Base-by-base conservation (phyloP, 1,284 basidiomycete genomes). In the Phylloboletellus chloephorus region DNA sequence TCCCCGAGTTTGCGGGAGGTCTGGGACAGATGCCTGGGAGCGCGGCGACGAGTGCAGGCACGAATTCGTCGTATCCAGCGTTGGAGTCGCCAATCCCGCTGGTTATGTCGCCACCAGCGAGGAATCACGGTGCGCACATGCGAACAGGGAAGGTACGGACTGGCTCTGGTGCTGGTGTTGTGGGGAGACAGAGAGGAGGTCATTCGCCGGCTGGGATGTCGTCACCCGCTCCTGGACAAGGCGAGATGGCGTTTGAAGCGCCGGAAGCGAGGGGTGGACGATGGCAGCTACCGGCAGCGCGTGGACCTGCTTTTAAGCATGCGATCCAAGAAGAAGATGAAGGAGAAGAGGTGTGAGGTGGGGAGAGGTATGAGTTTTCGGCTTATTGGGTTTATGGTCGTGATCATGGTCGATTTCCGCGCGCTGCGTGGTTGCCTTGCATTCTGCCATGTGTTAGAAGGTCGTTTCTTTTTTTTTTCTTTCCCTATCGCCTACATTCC, bases 271-370 rank as follows among this genome's bases (percentile, higher is more conserved):
- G 40, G 20, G 62, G 58, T 12, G 72, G 79, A 29, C 70, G 82
- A 43, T 73, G 82, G 45, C 80, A 85, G 54, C 64, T 88, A 12
- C 85, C 85, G 23, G 60, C 67, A 39, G 68, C 64, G 19, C 71
- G 84, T 15, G 82, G 79, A 0, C 76, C 74, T 37, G 76, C 81
- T 8, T 82, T 83, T 50, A 71, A 68, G 41, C 72, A 78, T 48
- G 61, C 79, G 13, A 86, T 86, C 44, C 79, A 84, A 56, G 84
- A 87, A 57, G 84, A 86, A 53, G 84, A 88, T 48, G 84, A 79
- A 48, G 76, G 77, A 39, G 84, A 79, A 48, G 83, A 85, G 54
- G 80, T 83, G 56, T 71, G 71, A 56, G 15, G 8, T 29, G 31
- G 37, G 25, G 32, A 33, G 44, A 39, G 33, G 42, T 43, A 30